Evolutionary conservation across 2,329 filamentous ascomycete species (phyloP), one percentile per base, ranked within the genome.

Genomic region (Teratosphaeria gauchensis): DNA sequence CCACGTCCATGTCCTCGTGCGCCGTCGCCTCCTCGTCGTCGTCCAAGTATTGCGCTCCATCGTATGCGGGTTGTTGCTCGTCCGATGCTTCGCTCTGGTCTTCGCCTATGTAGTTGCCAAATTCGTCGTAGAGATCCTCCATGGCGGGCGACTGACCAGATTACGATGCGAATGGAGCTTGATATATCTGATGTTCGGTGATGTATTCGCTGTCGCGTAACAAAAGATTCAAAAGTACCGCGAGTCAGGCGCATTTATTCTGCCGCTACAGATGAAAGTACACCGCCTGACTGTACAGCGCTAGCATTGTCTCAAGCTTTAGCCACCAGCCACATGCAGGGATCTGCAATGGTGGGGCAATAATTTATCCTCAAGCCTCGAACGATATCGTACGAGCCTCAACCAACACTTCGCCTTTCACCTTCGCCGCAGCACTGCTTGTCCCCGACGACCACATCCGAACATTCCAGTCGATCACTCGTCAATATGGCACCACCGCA

Each of bases 41-140:
- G 67, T 86, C 82, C 62, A 84, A 87, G 74, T 96, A 96, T 69
- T 87, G 85, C 70, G 92, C 91, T 68, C 89, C 87, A 71, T 83
- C 84, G 60, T 85, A 84, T 72, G 87, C 85, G 19, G 57, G 38
- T 48, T 48, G 42, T 21, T 48, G 42, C 72, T 90, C 85, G 68
- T 90, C 92, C 70, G 92, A 92, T 71, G 89, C 87, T 59, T 90
- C 94, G 73, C 88, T 88, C 73, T 86, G 87, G 69, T 90, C 90
- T 76, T 96, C 94, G 71, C 94, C 94, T 72, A 97, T 96, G 77
- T 94, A 97, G 79, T 97, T 97, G 71, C 92, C 92, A 78, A 97
- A 97, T 90, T 97, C 92, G 78, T 97, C 92, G 74, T 97, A 96
- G 68, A 96, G 85, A 76, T 96, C 92, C 80, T 96, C 92, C 91